phyloP scores from a whole-genome alignment of 139 green algal species.

The Chlorella sp. region DNA sequence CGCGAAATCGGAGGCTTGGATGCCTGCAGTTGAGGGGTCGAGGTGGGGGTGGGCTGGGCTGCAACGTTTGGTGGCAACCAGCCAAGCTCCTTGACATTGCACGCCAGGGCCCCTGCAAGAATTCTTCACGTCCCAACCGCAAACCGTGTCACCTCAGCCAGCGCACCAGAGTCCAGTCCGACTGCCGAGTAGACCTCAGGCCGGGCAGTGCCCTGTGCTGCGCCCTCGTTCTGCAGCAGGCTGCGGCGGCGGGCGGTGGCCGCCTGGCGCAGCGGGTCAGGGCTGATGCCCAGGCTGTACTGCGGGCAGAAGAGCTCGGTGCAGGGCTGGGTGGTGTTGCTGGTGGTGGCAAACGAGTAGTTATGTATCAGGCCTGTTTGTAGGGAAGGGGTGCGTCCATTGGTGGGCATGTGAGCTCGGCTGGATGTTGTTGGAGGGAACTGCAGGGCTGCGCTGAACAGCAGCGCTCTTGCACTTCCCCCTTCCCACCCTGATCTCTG shows the following conservation, averaged over 20 bases:
- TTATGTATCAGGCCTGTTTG: slow-evolving; percentile 14
- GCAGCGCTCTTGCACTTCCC: no score
- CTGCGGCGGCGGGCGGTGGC: neutral
- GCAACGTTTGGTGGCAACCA: neutral
- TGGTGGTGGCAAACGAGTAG: slow-evolving; percentile 25
- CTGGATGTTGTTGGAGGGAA: no score
- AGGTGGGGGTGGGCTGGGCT: no score
- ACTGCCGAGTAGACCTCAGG: slow-evolving; percentile 24
- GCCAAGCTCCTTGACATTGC: no score
- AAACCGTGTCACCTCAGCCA: no score
- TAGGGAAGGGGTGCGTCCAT: no score
- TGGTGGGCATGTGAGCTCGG: no score
- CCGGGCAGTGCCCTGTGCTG: neutral
- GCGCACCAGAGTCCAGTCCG: slow-evolving; percentile 7
- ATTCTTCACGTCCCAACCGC: no score
- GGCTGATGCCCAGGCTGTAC: slow-evolving; percentile 17
- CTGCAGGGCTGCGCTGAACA: no score
- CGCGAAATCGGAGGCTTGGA: slow-evolving; percentile 4
- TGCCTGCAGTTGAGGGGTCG: neutral
- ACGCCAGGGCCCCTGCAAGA: no score
- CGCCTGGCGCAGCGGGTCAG: slow-evolving; percentile 12
- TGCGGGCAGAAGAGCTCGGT: slow-evolving; percentile 41
- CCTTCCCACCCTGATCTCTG: no score
- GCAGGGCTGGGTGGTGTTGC: slow-evolving; percentile 22
- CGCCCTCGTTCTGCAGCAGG: slow-evolving; percentile 1